phyloP scores from a whole-genome alignment of 441 rosid species.

The Kokia cookei region DNA sequence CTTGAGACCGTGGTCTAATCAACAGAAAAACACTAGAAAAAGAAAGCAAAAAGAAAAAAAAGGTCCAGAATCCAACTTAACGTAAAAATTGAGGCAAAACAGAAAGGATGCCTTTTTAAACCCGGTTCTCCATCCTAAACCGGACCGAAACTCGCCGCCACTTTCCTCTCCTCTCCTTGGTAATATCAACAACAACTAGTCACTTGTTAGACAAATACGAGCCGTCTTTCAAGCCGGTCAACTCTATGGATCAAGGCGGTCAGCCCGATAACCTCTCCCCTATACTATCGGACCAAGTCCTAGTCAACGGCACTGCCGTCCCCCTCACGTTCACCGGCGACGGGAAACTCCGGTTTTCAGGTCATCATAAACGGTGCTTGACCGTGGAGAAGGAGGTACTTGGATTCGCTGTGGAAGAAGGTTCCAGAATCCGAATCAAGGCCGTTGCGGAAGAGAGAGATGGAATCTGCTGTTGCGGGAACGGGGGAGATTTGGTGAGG shows the following conservation, averaged over 20 bases:
- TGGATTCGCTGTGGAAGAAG: constrained; percentile 57
- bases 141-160: neutral
- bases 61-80: neutral
- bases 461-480: constrained; percentile 41
- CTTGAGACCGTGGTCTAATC: neutral
- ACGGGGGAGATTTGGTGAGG: constrained; percentile 42
- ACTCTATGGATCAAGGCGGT: constrained; percentile 17
- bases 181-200: neutral
- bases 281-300: constrained; percentile 47
- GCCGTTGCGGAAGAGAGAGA: constrained; percentile 32
- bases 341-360: constrained; percentile 57
- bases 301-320: constrained; percentile 31
- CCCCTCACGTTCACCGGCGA: constrained; percentile 41
- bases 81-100: neutral
- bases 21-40: neutral
- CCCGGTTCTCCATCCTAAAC: neutral
- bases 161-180: neutral
- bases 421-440: constrained; percentile 42
- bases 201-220: neutral
- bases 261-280: constrained; percentile 19
- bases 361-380: constrained; percentile 32
- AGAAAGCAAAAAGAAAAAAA: neutral
- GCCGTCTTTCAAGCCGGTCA: neutral
- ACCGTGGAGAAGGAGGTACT: constrained; percentile 48
- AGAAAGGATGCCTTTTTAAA: neutral